Base-by-base conservation (phyloP, 805 yeast genomes). In the Ogataea kodamae region DNA sequence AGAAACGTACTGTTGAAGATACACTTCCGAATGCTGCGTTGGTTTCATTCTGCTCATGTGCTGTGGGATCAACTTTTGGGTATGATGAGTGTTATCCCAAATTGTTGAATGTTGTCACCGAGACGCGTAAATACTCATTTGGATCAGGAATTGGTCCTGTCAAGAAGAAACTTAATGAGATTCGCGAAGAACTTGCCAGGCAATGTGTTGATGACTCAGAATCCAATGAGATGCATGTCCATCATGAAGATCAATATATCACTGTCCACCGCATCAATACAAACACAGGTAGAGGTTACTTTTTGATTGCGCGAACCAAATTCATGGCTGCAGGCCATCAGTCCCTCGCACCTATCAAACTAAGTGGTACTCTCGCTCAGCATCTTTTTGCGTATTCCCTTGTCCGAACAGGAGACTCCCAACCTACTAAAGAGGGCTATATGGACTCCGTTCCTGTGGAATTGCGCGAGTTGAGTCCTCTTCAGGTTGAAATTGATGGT, bases 1-100 rank as follows among this genome's bases (percentile, higher is more conserved):
- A 90, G 48, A 87, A 83, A 61, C 76, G 97, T 55, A 88, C 96
- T 0, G 81, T 86, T 1, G 96, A 89, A 54, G 98, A 90, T 52
- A 89, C 97, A 0, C 67, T 90, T 25, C 95, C 97, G 7, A 90
- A 83, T 50, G 97, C 97, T 3, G 98, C 96, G 0, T 67, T 90
- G 33, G 97, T 92, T 4, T 81, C 97, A 0, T 74, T 90, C 55
- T 89, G 97, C 50, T 78, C 94, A 1, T 84, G 95, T 33, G 96
- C 97, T 2, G 81, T 88, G 28, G 98, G 98, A 3, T 81, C 96
- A 1, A 94, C 87, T 1, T 80, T 84, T 61, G 98, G 98, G 10
- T 88, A 77, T 50, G 98, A 90, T 53, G 97, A 90, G 61, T 75
- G 90, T 33, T 92, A 81, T 57, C 97, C 97, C 6, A 67, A 73